phyloP scores from a whole-genome alignment of 495 filamentous ascomycete species.

The Ramalina peruviana region DNA sequence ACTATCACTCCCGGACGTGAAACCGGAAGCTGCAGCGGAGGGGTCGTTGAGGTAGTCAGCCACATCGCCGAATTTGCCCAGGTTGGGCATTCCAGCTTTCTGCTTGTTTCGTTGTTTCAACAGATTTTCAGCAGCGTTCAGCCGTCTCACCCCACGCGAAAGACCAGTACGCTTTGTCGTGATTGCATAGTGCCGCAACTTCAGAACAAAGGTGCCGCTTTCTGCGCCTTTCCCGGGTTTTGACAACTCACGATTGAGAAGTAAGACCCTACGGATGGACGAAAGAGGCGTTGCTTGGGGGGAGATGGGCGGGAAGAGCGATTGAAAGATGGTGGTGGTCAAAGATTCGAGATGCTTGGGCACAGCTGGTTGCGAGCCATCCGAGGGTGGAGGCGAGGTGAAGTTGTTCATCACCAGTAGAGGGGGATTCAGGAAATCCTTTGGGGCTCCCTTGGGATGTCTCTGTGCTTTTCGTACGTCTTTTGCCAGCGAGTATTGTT shows the following conservation, averaged over 20 bases:
- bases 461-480: slow-evolving; percentile 72
- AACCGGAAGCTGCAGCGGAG: slow-evolving; percentile 63
- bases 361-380: slow-evolving; percentile 49
- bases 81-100: slow-evolving; percentile 60
- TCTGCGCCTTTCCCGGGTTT: slow-evolving; percentile 24
- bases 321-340: slow-evolving; percentile 91
- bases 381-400: slow-evolving; percentile 42
- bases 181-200: slow-evolving; percentile 89
- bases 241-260: slow-evolving; percentile 65
- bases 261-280: slow-evolving; percentile 76
- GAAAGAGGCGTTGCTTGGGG: slow-evolving; percentile 77
- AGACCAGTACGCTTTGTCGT: slow-evolving; percentile 74
- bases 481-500: slow-evolving; percentile 87
- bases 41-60: slow-evolving; percentile 86
- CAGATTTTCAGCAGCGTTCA: slow-evolving; percentile 77
- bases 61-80: slow-evolving; percentile 82
- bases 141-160: slow-evolving; percentile 63
- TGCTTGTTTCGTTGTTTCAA: slow-evolving; percentile 42
- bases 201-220: slow-evolving; percentile 66
- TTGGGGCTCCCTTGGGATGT: slow-evolving; percentile 64
- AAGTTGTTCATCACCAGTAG: slow-evolving; percentile 99
- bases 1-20: slow-evolving; percentile 82
- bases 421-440: slow-evolving; percentile 71
- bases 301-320: slow-evolving; percentile 89
- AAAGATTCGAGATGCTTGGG: slow-evolving; percentile 85